Evolutionary conservation across 106 monocot species (phyloP).

Genomic region (Dioscorea alata): DNA sequence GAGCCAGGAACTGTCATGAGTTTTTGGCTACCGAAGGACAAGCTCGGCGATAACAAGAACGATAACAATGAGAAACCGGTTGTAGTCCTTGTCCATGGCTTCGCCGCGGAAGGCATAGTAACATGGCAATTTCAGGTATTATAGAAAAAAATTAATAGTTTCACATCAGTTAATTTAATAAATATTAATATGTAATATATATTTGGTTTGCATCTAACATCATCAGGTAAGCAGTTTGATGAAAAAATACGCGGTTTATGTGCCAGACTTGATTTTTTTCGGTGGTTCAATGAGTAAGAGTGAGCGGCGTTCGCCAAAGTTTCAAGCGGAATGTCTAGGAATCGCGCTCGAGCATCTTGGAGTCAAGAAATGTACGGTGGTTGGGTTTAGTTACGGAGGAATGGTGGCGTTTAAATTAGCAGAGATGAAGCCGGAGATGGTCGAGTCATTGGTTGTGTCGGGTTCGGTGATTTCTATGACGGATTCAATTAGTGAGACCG

Average conservation of each 20-base stretch:
- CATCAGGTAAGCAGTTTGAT: constrained; percentile 6
- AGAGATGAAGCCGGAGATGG: constrained; percentile 18
- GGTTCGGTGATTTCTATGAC: constrained; percentile 28
- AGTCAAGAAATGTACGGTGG: constrained; percentile 59
- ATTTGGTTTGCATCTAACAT: no score
- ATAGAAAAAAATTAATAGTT: neutral
- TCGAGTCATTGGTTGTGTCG: constrained; percentile 1
- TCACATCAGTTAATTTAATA: no score
- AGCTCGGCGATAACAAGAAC: constrained; percentile 14
- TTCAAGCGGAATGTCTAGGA: constrained; percentile 70
- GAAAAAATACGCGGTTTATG: constrained; percentile 55
- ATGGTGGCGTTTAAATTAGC: constrained; percentile 93
- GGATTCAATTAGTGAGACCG: constrained; percentile 12
- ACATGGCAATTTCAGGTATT: constrained; percentile 89
- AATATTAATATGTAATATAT: no score
- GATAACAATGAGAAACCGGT: constrained; percentile 46
- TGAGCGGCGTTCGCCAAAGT: constrained; percentile 54
- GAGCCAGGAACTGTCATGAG: constrained; percentile 60
- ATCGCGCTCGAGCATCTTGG: constrained; percentile 44
- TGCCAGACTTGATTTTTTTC: constrained; percentile 90
- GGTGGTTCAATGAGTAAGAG: constrained; percentile 42
- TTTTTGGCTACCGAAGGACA: constrained; percentile 75
- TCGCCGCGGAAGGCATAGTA: constrained; percentile 76
- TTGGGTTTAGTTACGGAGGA: constrained; percentile 94
- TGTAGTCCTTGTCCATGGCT: constrained; percentile 83